Conservation (phyloP, 768 basidiomycete species). For the Rhizopogon rudus region DNA sequence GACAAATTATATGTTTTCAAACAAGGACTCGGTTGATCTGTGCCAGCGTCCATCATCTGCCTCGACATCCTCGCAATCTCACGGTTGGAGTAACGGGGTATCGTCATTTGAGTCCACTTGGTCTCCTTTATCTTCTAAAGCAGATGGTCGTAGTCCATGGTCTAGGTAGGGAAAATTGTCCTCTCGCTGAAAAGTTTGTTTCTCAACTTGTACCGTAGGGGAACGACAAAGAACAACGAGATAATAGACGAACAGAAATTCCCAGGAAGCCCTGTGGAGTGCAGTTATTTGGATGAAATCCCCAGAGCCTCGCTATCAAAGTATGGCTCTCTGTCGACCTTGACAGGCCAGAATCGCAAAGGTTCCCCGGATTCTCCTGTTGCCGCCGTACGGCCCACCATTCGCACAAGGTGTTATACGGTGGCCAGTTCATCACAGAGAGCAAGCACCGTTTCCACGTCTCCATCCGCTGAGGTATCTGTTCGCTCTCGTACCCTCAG, state of each 20-base stretch:
- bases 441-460: slow-evolving; percentile 27
- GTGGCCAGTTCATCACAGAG: slow-evolving; percentile 29
- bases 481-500: slow-evolving; percentile 30
- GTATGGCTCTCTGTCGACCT: slow-evolving; percentile 27
- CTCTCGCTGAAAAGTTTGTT: background rate
- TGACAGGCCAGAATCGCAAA: slow-evolving; percentile 28
- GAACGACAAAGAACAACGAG: background rate
- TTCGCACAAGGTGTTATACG: slow-evolving; percentile 47
- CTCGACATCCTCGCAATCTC: slow-evolving; percentile 55
- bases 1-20: slow-evolving; percentile 36
- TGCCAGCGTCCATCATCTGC: slow-evolving; percentile 48
- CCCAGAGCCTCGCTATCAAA: slow-evolving; percentile 13
- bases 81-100: slow-evolving; percentile 11
- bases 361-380: slow-evolving; percentile 24
- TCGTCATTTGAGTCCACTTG: background rate
- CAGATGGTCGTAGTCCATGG: slow-evolving; percentile 4
- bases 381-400: slow-evolving; percentile 31
- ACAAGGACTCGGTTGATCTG: slow-evolving; percentile 30
- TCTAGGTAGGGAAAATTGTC: background rate
- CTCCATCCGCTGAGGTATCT: slow-evolving; percentile 3
- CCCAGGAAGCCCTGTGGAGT: background rate
- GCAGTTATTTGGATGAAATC: slow-evolving; percentile 22
- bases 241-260: background rate
- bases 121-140: background rate
- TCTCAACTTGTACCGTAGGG: background rate